Evolutionary conservation across 805 yeast genomes (phyloP).

Genomic region (Citeromyces matritensis): DNA sequence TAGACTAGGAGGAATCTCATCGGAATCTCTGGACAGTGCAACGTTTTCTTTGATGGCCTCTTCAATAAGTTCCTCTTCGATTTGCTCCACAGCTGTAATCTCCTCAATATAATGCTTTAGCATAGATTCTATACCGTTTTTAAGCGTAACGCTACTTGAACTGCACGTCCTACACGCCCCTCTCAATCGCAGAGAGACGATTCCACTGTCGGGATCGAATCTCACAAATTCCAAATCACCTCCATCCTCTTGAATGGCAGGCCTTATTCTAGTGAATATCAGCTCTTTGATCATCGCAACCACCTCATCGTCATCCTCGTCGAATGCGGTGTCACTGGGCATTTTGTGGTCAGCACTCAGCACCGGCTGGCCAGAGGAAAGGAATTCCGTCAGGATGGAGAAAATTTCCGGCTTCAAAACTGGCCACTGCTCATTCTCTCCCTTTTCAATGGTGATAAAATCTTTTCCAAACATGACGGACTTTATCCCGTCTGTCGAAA

Average conservation of each 20-base stretch:
- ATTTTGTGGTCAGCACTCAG: constrained; percentile 22
- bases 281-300: constrained; percentile 84
- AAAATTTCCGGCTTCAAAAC: constrained; percentile 55
- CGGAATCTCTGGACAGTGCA: too few relatives aligned
- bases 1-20: too few relatives aligned
- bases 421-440: constrained; percentile 36
- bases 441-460: constrained; percentile 71
- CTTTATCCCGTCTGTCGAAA: constrained; percentile 61
- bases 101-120: constrained; percentile 93
- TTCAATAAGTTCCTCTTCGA: constrained; percentile 32
- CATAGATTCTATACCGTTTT: constrained; percentile 96
- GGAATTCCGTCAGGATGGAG: constrained; percentile 36
- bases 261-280: constrained; percentile 87
- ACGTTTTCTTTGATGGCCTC: too few relatives aligned
- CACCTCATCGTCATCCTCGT: constrained; percentile 59
- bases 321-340: constrained; percentile 13
- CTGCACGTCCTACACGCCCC: constrained; percentile 97
- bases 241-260: constrained; percentile 97
- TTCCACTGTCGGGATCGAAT: constrained; percentile 74
- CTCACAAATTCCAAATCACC: constrained; percentile 89
- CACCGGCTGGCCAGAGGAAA: constrained; percentile 42
- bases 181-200: constrained; percentile 74
- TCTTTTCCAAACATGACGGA: constrained; percentile 72
- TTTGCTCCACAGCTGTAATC: constrained; percentile 76
- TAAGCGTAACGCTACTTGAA: constrained; percentile 79